A percentile compares a stretch with the other conserved stretches of the same genome.
Conservation (phyloP, 164 flowering plant genomes). For the Aristolochia fimbriata region DNA sequence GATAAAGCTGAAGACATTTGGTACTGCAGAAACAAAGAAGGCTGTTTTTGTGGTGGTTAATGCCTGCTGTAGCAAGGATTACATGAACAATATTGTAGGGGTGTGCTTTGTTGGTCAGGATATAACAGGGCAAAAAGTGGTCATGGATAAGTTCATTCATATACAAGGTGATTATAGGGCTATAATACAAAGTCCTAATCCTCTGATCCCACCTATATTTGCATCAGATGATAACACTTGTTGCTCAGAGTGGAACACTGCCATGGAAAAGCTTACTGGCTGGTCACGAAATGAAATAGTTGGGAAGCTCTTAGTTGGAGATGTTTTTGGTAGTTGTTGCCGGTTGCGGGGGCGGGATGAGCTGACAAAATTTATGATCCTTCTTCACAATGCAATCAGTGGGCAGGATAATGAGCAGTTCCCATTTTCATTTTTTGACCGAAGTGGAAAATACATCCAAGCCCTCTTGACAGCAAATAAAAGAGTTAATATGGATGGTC, state of each 20-base stretch:
- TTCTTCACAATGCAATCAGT: slow-evolving; percentile 73
- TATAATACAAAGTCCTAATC: slow-evolving; percentile 86
- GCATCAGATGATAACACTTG: slow-evolving; percentile 85
- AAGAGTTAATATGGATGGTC: slow-evolving; percentile 69
- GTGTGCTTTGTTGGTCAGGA: slow-evolving; percentile 99
- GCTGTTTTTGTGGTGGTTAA: slow-evolving; percentile 80
- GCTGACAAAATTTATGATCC: slow-evolving; percentile 85
- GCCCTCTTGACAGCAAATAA: slow-evolving; percentile 88
- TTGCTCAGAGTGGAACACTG: slow-evolving; percentile 97
- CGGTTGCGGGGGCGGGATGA: slow-evolving; percentile 86
- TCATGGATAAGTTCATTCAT: slow-evolving; percentile 87
- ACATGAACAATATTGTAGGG: slow-evolving; percentile 69
- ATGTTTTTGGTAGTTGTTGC: slow-evolving; percentile 83
- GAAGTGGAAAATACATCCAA: slow-evolving; percentile 71
- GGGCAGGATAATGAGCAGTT: slow-evolving; percentile 77
- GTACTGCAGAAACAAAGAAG: slow-evolving; percentile 31
- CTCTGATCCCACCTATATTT: slow-evolving; percentile 97
- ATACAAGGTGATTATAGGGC: slow-evolving; percentile 97
- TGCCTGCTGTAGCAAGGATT: slow-evolving; percentile 92
- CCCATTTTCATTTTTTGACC: slow-evolving; percentile 69
- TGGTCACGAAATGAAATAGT: slow-evolving; percentile 61
- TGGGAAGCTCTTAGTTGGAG: slow-evolving; percentile 88
- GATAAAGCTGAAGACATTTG: slow-evolving; percentile 79
- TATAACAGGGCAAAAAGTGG: slow-evolving; percentile 80
- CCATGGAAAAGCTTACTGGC: slow-evolving; percentile 92